Percentiles rank a stretch among this genome's conserved stretches.
phyloP scores from a whole-genome alignment of 768 basidiomycete species.

The Amylocystis lapponica region DNA sequence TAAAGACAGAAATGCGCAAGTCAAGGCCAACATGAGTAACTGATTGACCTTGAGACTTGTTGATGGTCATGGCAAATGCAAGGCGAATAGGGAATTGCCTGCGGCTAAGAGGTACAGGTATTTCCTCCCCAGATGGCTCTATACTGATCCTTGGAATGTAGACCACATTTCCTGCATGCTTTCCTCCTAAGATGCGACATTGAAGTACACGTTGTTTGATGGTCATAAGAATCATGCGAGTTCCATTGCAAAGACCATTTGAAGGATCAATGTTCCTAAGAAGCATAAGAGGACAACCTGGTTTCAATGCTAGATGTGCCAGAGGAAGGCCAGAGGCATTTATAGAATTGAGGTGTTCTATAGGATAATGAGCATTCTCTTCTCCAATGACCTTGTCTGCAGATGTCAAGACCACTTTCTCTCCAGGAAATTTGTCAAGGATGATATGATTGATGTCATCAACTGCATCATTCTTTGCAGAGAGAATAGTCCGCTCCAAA shows the following conservation, averaged over 20 bases:
- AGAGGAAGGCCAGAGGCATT: slow-evolving; percentile 33
- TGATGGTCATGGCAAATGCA: slow-evolving; percentile 27
- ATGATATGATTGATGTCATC: slow-evolving; percentile 25
- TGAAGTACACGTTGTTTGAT: slow-evolving; percentile 28
- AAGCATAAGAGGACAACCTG: slow-evolving; percentile 33
- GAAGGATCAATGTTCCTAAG: slow-evolving; percentile 36
- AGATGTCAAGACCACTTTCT: slow-evolving; percentile 12
- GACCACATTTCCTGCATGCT: slow-evolving; percentile 28
- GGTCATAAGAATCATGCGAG: slow-evolving; percentile 22
- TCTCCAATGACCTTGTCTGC: slow-evolving; percentile 21
- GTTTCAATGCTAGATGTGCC: slow-evolving; percentile 10
- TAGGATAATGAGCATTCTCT: slow-evolving; percentile 23
- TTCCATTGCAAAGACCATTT: slow-evolving; percentile 33
- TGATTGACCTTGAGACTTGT: slow-evolving; percentile 43
- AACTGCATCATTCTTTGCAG: slow-evolving; percentile 31
- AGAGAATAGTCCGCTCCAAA: slow-evolving; percentile 31
- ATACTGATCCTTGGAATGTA: slow-evolving; percentile 37
- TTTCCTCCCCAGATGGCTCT: slow-evolving; percentile 20
- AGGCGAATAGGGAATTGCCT: slow-evolving; percentile 39
- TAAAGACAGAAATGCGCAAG: slow-evolving; percentile 30
- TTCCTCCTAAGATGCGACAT: slow-evolving; percentile 29
- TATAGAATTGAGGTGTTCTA: slow-evolving; percentile 36
- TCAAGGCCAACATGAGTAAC: slow-evolving; percentile 37
- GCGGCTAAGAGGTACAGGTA: slow-evolving; percentile 26
- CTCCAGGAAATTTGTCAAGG: slow-evolving; percentile 14